A percentile compares a stretch with the other conserved stretches of the same genome.
phyloP scores from a whole-genome alignment of 495 filamentous ascomycete genomes.

The Viridothelium virens region DNA sequence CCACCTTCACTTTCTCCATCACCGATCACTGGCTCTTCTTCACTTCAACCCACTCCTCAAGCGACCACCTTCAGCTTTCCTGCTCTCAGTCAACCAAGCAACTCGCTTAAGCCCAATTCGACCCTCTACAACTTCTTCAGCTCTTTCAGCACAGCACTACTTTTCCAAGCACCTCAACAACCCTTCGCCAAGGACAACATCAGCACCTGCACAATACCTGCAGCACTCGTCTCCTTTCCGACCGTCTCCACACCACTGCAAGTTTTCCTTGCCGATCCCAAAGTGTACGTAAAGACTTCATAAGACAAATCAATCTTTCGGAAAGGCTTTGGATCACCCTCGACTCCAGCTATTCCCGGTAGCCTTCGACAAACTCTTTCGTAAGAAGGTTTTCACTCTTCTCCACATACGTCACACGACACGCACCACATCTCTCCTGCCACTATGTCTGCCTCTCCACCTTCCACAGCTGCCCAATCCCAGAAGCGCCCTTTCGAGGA shows the following conservation, averaged over 20 bases:
- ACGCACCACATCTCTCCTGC: neutral
- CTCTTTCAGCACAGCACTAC: neutral
- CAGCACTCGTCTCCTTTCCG: slow-evolving; percentile 28
- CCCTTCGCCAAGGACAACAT: neutral
- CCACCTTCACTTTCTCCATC: slow-evolving; percentile 16
- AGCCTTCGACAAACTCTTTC: slow-evolving; percentile 27
- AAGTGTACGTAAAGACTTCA: slow-evolving; percentile 81
- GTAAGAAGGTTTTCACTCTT: slow-evolving; percentile 27
- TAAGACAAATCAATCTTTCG: slow-evolving; percentile 37
- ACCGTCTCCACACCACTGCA: slow-evolving; percentile 58
- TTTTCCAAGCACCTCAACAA: slow-evolving; percentile 21
- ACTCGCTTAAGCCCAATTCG: slow-evolving; percentile 21
- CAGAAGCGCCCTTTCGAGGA: slow-evolving; percentile 96
- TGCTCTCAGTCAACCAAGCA: neutral
- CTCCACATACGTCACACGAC: slow-evolving; percentile 8
- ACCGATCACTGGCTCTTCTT: slow-evolving; percentile 9
- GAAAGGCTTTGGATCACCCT: slow-evolving; percentile 23
- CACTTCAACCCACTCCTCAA: slow-evolving; percentile 23
- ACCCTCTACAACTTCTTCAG: slow-evolving; percentile 28
- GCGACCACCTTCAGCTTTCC: slow-evolving; percentile 16
- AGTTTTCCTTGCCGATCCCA: slow-evolving; percentile 78
- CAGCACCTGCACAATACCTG: slow-evolving; percentile 24
- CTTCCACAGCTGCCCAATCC: slow-evolving; percentile 22
- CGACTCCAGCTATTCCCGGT: neutral
- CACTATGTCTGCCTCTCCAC: slow-evolving; percentile 15